Conservation (phyloP, 495 filamentous ascomycete genomes). For the Aspergillus sparsus region DNA sequence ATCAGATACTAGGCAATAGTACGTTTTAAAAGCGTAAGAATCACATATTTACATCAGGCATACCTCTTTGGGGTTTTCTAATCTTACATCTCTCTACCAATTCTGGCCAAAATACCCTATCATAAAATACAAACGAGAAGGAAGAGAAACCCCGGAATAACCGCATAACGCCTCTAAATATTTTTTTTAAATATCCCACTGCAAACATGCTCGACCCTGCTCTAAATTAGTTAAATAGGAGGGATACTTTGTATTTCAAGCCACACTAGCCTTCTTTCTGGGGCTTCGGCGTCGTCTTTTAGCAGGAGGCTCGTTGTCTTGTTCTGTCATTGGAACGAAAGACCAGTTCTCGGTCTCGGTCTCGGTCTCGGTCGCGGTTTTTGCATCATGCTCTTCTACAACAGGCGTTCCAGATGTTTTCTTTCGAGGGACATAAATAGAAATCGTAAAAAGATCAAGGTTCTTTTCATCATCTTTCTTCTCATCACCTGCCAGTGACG, state of each 20-base stretch:
- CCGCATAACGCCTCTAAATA: slow-evolving; percentile 11
- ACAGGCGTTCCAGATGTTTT: slow-evolving; percentile 16
- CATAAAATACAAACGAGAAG: background rate
- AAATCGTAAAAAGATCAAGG: slow-evolving; percentile 37
- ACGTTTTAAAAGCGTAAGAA: slow-evolving; percentile 23
- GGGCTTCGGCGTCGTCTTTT: slow-evolving; percentile 41
- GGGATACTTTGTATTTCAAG: background rate
- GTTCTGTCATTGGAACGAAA: slow-evolving; percentile 24
- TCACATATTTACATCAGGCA: slow-evolving; percentile 29
- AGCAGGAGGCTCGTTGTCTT: slow-evolving; percentile 38
- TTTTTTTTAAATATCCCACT: background rate
- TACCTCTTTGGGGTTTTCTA: slow-evolving; percentile 27
- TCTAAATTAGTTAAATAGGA: background rate
- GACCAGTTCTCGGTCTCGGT: slow-evolving; percentile 28
- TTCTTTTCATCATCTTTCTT: slow-evolving; percentile 17
- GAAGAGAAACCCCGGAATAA: slow-evolving; percentile 5
- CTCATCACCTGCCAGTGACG: slow-evolving; percentile 9
- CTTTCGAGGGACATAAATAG: slow-evolving; percentile 38
- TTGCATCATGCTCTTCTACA: background rate
- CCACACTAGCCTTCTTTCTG: slow-evolving; percentile 25
- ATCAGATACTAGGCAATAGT: slow-evolving; percentile 44
- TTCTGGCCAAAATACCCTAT: background rate
- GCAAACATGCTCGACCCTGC: background rate
- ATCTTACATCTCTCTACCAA: background rate
- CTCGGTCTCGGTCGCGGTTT: slow-evolving; percentile 8